Base-by-base conservation (phyloP, 2,329 filamentous ascomycete genomes). In the Huntiella decipiens region DNA sequence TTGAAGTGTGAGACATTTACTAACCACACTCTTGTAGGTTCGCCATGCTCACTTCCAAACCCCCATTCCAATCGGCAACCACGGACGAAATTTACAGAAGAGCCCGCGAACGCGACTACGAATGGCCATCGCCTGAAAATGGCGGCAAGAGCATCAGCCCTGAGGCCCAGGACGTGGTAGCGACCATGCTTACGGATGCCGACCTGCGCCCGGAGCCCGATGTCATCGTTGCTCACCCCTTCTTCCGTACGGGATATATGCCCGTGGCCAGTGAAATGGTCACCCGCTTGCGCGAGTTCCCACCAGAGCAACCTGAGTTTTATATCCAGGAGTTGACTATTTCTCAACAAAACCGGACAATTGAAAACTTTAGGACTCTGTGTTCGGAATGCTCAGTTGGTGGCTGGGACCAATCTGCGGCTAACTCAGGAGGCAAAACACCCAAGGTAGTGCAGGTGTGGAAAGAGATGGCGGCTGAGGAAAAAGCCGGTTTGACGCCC, bases 31-130 rank as follows among this genome's bases (percentile, higher is more conserved):
- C 5, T 31, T 8, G 11, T 47, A 85, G 81, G 60, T 96, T 93
- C 63, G 92, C 91, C 42, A 88, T 98, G 75, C 80, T 96, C 40
- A 91, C 91, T 5, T 93, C 91, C 15, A 92, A 88, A 56, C 88
- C 91, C 1, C 91, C 91, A 0, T 98, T 98, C 60, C 91, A 98
- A 62, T 93, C 91, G 10, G 78, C 79, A 10, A 88, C 82, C 36
- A 82, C 82, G 13, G 82, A 91, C 57, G 82, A 88, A 57, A 91
- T 91, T 50, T 91, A 91, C 62, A 74, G 67, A 60, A 75, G 71
- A 60, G 79, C 75, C 46, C 64, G 69, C 54, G 73, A 79, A 54
- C 70, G 80, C 53, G 81, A 86, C 56, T 88, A 87, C 58, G 78
- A 82, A 56, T 88, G 82, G 82, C 82, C 82, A 11, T 71, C 73